Base-by-base conservation (phyloP, 2,329 filamentous ascomycete genomes). In the Fusarium continuum region DNA sequence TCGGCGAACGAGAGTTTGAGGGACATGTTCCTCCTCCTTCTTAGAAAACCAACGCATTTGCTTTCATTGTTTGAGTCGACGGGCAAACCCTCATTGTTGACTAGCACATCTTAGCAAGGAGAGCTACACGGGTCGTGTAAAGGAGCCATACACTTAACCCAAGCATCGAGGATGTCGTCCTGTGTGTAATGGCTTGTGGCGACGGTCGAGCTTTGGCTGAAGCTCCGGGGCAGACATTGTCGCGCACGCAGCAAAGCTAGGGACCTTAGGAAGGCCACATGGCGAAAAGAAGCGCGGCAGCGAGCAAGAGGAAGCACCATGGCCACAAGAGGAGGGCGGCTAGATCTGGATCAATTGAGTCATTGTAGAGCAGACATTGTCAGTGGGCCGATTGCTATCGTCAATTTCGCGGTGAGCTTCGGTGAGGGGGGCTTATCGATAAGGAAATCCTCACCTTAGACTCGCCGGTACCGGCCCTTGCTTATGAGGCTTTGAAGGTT, bases 1-100 rank as follows among this genome's bases (percentile, higher is more conserved):
- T 89, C 83, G 41, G 88, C 88, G 71, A 97, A 97, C 3, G 85
- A 85, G 17, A 96, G 79, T 32, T 84, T 86, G 49, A 88, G 88
- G 23, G 87, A 87, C 19, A 93, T 80, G 68, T 91, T 86, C 60
- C 86, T 84, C 25, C 87, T 83, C 57, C 86, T 86, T 22, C 87
- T 86, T 1, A 97, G 76, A 68, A 93, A 95, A 17, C 93, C 93
- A 6, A 74, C 64, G 11, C 62, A 68, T 46, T 58, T 48, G 3
- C 65, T 61, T 1, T 71, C 55, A 6, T 32, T 45, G 9, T 59
- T 55, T 3, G 52, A 32, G 4, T 70, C 65, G 8, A 67, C 29
- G 2, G 68, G 67, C 1, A 69, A 55, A 26, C 71, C 63, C 17
- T 61, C 52, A 28, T 65, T 70, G 36, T 69, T 69, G 57, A 73